Evolutionary conservation across 2,329 filamentous ascomycete genomes (phyloP).

Genomic region (Escovopsis sp.): DNA sequence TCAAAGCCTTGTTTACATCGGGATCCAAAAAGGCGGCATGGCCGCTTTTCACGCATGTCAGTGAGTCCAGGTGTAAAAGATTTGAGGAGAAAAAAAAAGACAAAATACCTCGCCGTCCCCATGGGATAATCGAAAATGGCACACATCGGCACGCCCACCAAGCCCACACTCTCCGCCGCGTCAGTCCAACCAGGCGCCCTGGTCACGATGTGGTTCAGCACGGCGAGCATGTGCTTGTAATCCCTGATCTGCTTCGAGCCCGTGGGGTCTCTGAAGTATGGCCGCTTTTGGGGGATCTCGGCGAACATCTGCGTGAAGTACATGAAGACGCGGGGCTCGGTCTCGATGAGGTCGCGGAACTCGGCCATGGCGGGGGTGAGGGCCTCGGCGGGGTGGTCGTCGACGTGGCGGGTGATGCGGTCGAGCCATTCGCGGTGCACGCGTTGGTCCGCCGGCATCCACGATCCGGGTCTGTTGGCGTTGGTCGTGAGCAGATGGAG

Average conservation of each 20-base stretch:
- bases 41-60: conserved; percentile 18
- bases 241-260: conserved; percentile 48
- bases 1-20: conserved; percentile 37
- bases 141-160: conserved; percentile 39
- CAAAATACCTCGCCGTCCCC: conserved; percentile 31
- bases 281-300: conserved; percentile 28
- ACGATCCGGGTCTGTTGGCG: conserved; percentile 33
- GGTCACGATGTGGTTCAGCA: conserved; percentile 46
- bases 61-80: background rate
- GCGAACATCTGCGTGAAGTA: conserved; percentile 54
- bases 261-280: conserved; percentile 46
- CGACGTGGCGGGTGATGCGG: conserved; percentile 38
- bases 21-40: conserved; percentile 40
- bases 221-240: conserved; percentile 49
- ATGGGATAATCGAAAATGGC: conserved; percentile 42
- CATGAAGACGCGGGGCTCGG: conserved; percentile 48
- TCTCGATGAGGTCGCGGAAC: conserved; percentile 52
- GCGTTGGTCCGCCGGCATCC: conserved; percentile 50
- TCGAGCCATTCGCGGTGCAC: conserved; percentile 50
- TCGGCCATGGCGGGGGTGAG: conserved; percentile 47
- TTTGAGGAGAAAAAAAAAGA: background rate
- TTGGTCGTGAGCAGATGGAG: background rate
- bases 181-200: conserved; percentile 38
- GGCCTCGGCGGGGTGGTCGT: conserved; percentile 29
- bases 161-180: conserved; percentile 33